These are phyloP conservation scores for Cutaneotrichosporon dermatis DNA, from an alignment of 1,284 basidiomycete genomes.

Conservation along the genomic window DNA sequence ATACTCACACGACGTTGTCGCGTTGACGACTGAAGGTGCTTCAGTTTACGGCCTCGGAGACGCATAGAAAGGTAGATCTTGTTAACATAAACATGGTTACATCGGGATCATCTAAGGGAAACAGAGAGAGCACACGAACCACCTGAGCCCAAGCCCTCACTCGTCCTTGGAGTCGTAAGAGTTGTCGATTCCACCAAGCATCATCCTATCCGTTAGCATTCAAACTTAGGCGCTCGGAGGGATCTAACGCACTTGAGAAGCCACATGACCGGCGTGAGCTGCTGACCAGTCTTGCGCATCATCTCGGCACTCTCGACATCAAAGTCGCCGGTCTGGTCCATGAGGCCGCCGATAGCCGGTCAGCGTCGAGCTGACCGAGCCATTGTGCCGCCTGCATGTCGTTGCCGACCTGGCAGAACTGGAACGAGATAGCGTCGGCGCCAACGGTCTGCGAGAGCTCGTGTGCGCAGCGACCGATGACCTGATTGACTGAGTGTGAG, in stretches of 20 bases:
- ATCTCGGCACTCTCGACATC: constrained; percentile 15
- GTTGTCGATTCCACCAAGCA: constrained; percentile 19
- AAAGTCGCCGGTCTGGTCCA: constrained; percentile 17
- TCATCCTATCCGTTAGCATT: constrained; percentile 3
- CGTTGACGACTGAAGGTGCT: too few species aligned
- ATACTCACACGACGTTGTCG: too few species aligned
- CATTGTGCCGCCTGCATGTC: constrained; percentile 13
- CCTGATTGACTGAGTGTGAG: constrained; percentile 9
- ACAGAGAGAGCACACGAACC: too few species aligned
- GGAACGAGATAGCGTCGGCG: constrained; percentile 13
- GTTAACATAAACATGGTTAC: too few species aligned
- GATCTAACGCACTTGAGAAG: constrained; percentile 8
- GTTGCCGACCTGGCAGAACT: constrained; percentile 19
- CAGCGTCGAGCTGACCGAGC: constrained; percentile 11
- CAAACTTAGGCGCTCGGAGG: too few species aligned
- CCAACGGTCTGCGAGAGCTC: constrained; percentile 12
- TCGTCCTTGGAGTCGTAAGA: constrained; percentile 18
- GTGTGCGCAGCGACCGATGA: constrained; percentile 8
- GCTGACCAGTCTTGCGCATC: constrained; percentile 15
- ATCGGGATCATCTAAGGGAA: too few species aligned
- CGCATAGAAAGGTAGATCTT: too few species aligned
- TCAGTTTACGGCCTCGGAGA: too few species aligned
- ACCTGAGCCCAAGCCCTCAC: neutral
- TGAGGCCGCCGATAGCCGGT: constrained; percentile 11
- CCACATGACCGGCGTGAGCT: constrained; percentile 16